Percentiles rank a stretch among this genome's conserved stretches.
These are phyloP conservation scores for Hypsizygus marmoreus DNA, from an alignment of 768 basidiomycete genomes.

Conservation along the genomic window DNA sequence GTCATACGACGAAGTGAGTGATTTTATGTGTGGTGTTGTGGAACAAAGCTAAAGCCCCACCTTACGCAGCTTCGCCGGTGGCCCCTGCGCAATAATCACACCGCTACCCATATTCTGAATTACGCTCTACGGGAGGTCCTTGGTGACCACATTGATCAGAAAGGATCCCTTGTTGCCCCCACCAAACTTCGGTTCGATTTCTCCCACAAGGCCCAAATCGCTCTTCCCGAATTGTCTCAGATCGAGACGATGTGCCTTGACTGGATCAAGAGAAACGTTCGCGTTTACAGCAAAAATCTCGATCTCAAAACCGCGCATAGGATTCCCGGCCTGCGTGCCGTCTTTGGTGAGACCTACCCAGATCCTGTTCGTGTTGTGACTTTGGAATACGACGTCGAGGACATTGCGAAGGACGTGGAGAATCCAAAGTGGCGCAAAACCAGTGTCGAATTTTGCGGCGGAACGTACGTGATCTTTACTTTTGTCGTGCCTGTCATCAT, in stretches of 20 bases:
- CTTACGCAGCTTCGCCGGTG: slow-evolving; percentile 85
- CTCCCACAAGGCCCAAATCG: slow-evolving; percentile 89
- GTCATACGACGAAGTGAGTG: slow-evolving; percentile 85
- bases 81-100: slow-evolving; percentile 97
- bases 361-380: slow-evolving; percentile 96
- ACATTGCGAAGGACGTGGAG: slow-evolving; percentile 81
- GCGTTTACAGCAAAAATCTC: slow-evolving; percentile 87
- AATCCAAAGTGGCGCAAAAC: slow-evolving; percentile 91
- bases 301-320: slow-evolving; percentile 74
- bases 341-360: slow-evolving; percentile 97
- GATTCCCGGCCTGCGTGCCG: slow-evolving; percentile 93
- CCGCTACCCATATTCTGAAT: slow-evolving; percentile 98
- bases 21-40: no score
- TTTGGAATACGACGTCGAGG: slow-evolving; percentile 84
- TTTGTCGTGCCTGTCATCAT: background rate
- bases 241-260: slow-evolving; percentile 85
- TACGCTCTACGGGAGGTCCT: slow-evolving; percentile 89
- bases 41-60: no score
- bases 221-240: slow-evolving; percentile 71
- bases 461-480: slow-evolving; percentile 68
- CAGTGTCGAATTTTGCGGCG: slow-evolving; percentile 97
- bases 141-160: slow-evolving; percentile 98
- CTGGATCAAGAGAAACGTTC: slow-evolving; percentile 90
- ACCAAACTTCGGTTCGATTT: slow-evolving; percentile 98
- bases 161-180: slow-evolving; percentile 95